phyloP scores from a whole-genome alignment of 257 asterid species.

The Vinca minor region DNA sequence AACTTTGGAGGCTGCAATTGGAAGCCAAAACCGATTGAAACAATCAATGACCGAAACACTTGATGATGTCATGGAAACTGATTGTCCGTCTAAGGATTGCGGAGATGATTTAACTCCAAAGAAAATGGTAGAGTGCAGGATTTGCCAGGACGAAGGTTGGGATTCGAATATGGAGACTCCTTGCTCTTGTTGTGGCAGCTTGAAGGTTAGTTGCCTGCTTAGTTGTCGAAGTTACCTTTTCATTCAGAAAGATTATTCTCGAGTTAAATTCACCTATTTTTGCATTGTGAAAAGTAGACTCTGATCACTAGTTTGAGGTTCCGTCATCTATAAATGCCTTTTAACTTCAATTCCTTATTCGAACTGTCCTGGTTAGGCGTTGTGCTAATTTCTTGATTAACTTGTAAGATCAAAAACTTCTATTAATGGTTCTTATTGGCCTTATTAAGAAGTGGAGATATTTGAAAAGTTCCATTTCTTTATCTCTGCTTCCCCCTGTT shows the following conservation, averaged over 20 bases:
- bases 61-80: conserved; percentile 26
- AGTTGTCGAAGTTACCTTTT: not conserved
- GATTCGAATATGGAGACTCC: conserved; percentile 86
- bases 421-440: not conserved
- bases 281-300: no score
- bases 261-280: no score
- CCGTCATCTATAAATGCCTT: not conserved
- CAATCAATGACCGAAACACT: conserved; percentile 22
- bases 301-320: not conserved
- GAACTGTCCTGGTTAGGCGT: not conserved
- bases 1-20: conserved; percentile 84
- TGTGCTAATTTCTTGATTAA: not conserved
- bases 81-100: conserved; percentile 27
- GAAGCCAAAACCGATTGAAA: conserved; percentile 43
- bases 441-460: not conserved
- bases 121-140: conserved; percentile 83
- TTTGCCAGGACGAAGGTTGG: conserved; percentile 89
- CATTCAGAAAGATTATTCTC: not conserved
- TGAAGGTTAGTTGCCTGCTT: conserved; percentile 45
- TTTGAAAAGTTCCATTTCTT: not conserved
- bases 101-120: conserved; percentile 45
- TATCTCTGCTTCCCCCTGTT: not conserved
- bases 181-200: conserved; percentile 95
- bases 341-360: not conserved
- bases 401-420: not conserved